Percentiles rank a stretch among this genome's conserved stretches.
These are phyloP conservation scores for Quercus ilex DNA, from an alignment of 306 rosid species.

Conservation along the genomic window DNA sequence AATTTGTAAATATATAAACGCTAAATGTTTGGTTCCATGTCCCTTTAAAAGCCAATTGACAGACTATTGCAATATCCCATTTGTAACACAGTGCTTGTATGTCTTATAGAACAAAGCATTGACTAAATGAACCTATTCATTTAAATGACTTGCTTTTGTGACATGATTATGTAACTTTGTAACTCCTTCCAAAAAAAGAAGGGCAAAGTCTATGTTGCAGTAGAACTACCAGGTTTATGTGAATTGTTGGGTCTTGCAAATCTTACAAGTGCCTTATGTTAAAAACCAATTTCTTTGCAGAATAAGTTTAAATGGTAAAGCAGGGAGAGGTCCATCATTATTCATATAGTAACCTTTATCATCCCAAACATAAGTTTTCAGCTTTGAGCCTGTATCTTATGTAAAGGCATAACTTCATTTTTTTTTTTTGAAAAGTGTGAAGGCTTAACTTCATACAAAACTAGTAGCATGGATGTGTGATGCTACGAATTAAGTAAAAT, in stretches of 20 bases:
- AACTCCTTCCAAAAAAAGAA: background rate
- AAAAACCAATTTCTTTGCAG: background rate
- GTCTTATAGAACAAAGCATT: background rate
- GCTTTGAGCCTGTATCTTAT: background rate
- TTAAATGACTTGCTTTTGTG: background rate
- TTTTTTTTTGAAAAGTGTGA: background rate
- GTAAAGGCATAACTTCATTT: background rate
- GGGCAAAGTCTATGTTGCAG: background rate
- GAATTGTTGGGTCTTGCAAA: background rate
- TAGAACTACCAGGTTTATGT: background rate
- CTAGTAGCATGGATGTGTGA: too few species aligned
- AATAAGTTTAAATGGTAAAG: background rate
- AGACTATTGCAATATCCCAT: background rate
- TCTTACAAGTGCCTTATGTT: background rate
- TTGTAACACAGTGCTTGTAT: background rate
- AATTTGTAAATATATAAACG: background rate
- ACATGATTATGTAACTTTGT: background rate
- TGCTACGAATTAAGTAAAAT: too few species aligned
- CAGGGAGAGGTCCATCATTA: background rate
- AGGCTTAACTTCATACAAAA: background rate
- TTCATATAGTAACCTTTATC: background rate
- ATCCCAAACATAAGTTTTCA: background rate
- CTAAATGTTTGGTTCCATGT: background rate
- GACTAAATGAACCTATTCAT: background rate
- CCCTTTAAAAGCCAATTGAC: background rate